Evolutionary conservation across 169 alveolate genomes (phyloP), one percentile per base, ranked within the genome.

Genomic region (Cryptosporidium ryanae): DNA sequence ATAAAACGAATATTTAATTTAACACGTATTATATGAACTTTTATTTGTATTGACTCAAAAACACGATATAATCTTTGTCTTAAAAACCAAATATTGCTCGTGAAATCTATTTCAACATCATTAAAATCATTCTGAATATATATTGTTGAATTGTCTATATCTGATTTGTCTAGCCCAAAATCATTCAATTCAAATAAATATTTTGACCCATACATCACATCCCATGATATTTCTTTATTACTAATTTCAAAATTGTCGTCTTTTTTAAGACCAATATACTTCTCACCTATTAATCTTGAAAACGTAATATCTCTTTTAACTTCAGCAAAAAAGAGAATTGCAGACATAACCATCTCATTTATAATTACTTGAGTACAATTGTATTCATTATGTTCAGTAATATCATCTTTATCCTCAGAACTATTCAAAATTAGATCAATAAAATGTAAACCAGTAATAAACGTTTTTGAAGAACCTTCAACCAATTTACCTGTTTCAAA

Each of bases 271-370:
- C 23, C 29, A 18, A 52, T 52, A 13, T 50, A 54, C 15, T 43
- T 55, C 46, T 57, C 63, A 7, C 84, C 68, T 3, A 76, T 61
- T 6, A 59, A 55, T 31, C n/a, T 76, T 25, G 84, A 64, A 34
- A 61, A 7, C 21, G 84, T 43, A 32, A 76, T 76, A 44, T 76
- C 50, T 54, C 71, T 55, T 27, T 76, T 61, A 49, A 76, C 43
- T 29, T 76, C 84, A 6, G 84, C 84, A 50, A 76, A 76, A 49
- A 76, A 76, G 7, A 76, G 63, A 31, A 76, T 76, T 38, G 84
- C n/a, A 2, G 76, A 76, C 52, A 76, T 43, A 18, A 76, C 31
- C 12, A 65, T 76, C 38, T 76, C 84, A 8, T 17, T 8, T 10
- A 61, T 52, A 25, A 61, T 32, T 32, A 54, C 10, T 12, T 52